phyloP scores from a whole-genome alignment of 495 filamentous ascomycete genomes.

The Talaromyces ruber region DNA sequence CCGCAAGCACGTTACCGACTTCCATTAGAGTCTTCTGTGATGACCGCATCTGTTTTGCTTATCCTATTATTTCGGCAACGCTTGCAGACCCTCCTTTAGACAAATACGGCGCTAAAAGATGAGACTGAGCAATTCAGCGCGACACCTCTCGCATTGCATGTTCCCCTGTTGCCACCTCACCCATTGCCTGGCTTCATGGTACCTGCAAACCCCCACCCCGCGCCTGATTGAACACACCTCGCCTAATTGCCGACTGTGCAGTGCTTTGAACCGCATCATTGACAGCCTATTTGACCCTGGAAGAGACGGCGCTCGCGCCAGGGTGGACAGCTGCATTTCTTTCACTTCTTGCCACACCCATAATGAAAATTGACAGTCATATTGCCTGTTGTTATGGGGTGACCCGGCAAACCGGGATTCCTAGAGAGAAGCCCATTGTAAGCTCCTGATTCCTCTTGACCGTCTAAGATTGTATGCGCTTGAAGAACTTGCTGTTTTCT shows the following conservation, averaged over 20 bases:
- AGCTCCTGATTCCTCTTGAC: too few relatives aligned
- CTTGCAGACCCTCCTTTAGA: constrained; percentile 8
- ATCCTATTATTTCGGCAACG: constrained; percentile 9
- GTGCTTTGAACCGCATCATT: not conserved
- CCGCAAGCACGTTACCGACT: not conserved
- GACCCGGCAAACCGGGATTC: too few relatives aligned
- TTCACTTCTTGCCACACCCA: constrained; percentile 28
- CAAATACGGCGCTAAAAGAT: constrained; percentile 11
- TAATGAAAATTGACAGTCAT: too few relatives aligned
- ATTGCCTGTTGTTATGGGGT: too few relatives aligned
- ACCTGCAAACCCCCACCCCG: constrained; percentile 10
- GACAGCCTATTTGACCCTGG: constrained; percentile 12
- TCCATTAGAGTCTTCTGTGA: too few relatives aligned
- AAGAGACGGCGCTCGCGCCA: constrained; percentile 29
- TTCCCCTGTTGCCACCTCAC: constrained; percentile 7
- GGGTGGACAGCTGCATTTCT: constrained; percentile 34
- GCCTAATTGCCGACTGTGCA: not conserved
- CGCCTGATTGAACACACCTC: constrained; percentile 5
- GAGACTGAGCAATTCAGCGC: constrained; percentile 5
- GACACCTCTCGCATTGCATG: constrained; percentile 10
- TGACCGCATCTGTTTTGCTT: not conserved
- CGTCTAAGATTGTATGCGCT: too few relatives aligned
- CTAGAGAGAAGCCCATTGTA: too few relatives aligned
- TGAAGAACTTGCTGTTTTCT: too few relatives aligned
- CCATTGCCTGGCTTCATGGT: constrained; percentile 10